Percentiles rank a stretch among this genome's conserved stretches.
These are phyloP conservation scores for Talaromyces sp. DNA, from an alignment of 2,329 filamentous ascomycete genomes.

Conservation along the genomic window DNA sequence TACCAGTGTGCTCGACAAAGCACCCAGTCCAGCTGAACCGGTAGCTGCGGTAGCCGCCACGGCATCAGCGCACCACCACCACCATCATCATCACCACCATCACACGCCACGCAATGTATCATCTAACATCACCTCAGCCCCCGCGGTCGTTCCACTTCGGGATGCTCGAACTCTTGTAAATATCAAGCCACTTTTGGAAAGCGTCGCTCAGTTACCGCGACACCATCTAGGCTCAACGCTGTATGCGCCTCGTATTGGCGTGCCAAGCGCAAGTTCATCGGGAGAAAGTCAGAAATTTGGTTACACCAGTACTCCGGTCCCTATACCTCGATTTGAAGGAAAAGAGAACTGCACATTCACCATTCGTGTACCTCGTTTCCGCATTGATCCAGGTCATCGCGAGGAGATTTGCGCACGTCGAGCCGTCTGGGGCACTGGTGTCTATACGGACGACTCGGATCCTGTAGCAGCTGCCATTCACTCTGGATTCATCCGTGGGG, in stretches of 20 bases:
- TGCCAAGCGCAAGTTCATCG: conserved; percentile 41
- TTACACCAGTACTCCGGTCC: conserved; percentile 60
- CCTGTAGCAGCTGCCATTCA: conserved; percentile 90
- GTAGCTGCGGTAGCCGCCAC: conserved; percentile 16
- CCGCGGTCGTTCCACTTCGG: conserved; percentile 42
- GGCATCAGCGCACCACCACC: conserved; percentile 36
- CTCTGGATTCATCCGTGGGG: conserved; percentile 83
- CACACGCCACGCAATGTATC: conserved; percentile 30
- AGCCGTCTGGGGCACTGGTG: conserved; percentile 85
- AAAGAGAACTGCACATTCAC: conserved; percentile 89
- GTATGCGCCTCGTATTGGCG: conserved; percentile 65
- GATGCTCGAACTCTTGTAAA: conserved; percentile 63
- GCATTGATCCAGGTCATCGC: conserved; percentile 65
- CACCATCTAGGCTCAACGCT: conserved; percentile 80
- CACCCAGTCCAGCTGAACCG: conserved; percentile 29
- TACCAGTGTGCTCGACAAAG: conserved; percentile 29
- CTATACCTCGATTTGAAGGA: conserved; percentile 70
- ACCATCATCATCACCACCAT: conserved; percentile 47
- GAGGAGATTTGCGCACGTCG: conserved; percentile 79
- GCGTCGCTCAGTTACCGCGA: conserved; percentile 66
- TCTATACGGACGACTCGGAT: conserved; percentile 96
- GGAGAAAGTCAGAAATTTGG: conserved; percentile 53
- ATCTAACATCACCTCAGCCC: conserved; percentile 21
- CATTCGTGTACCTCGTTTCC: conserved; percentile 76
- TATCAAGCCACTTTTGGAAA: conserved; percentile 67